Base-by-base conservation (phyloP, 1,284 basidiomycete species). In the Leccinum pachyderme region DNA sequence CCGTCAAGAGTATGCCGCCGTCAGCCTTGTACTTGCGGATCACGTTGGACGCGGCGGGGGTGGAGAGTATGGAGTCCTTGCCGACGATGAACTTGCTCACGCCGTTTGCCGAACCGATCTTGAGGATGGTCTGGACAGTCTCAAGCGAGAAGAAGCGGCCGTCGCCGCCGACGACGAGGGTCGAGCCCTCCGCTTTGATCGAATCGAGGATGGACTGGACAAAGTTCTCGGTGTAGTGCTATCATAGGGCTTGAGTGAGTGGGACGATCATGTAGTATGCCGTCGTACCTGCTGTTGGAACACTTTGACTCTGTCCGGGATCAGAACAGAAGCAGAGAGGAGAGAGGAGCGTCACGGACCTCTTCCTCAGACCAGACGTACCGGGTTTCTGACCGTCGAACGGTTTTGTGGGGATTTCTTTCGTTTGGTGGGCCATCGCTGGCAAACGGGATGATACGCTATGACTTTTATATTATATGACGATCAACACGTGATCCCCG, bases 151-250 rank as follows among this genome's bases (percentile, higher is more conserved):
- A 97, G 82, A 83, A 99, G 56, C 96, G 93, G 41, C 97, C 96
- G 73, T 99, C 97, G 59, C 96, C 97, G 54, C 96, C 96, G 65
- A 99, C 86, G 65, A 98, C 96, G 61, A 99, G 81, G 11, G 95
- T 98, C 56, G 88, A 80, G 35, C 87, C 93, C 59, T 88, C 79
- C 49, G 87, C 84, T 13, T 87, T 81, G 75, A 98, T 93, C 54
- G 95, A 91, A 66, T 93, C 87, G 64, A 99, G 86, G 75, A 95
- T 99, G 63, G 95, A 79, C 75, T 98, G 96, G 57, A 98, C 75
- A 69, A 99, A 99, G 82, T 99, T 99, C 77, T 99, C 96, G 47
- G 97, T 99, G 80, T 99, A 99, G 79, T 98, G 86, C 87, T 93
- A 59, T 57, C 18, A 55, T 35, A 55, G 52, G 48, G 18, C 18